These are phyloP conservation scores for Mrakia frigida DNA, from an alignment of 768 basidiomycete species.

Conservation along the genomic window DNA sequence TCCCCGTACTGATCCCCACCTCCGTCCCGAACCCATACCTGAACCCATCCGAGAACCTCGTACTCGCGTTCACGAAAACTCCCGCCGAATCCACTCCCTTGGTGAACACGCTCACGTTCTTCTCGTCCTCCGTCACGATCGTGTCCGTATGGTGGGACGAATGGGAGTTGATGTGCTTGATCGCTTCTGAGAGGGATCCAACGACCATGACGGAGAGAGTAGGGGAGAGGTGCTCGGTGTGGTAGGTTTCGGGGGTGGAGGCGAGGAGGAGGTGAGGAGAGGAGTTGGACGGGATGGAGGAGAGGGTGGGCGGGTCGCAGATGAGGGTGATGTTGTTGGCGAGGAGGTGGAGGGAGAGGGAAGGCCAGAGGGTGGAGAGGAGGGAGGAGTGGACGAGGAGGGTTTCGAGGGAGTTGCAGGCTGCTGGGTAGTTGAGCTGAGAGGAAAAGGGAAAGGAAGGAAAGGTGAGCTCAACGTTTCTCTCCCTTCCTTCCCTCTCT, in stretches of 20 bases:
- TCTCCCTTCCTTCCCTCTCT: too few relatives aligned
- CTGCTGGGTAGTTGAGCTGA: constrained; percentile 89
- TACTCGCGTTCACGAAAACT: constrained; percentile 90
- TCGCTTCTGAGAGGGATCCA: constrained; percentile 65
- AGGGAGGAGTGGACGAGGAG: constrained; percentile 74
- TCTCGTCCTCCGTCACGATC: constrained; percentile 77
- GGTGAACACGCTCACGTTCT: constrained; percentile 64
- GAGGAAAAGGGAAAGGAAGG: background rate
- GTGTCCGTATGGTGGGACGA: constrained; percentile 93
- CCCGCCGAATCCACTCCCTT: constrained; percentile 86
- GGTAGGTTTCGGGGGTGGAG: constrained; percentile 62
- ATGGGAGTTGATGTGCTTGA: constrained; percentile 83
- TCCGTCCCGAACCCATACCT: constrained; percentile 96
- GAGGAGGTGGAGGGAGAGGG: constrained; percentile 68
- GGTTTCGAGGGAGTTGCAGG: constrained; percentile 89
- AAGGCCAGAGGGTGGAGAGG: constrained; percentile 70
- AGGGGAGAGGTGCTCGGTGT: constrained; percentile 80
- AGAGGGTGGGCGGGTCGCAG: constrained; percentile 65
- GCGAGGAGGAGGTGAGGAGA: constrained; percentile 49
- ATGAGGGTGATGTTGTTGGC: constrained; percentile 65
- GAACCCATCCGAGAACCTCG: constrained; percentile 94
- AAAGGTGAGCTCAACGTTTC: background rate
- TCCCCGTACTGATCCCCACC: constrained; percentile 93
- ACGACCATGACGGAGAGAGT: constrained; percentile 74
- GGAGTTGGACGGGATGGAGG: constrained; percentile 48